A percentile compares a stretch with the other conserved stretches of the same genome.
Conservation (phyloP, 495 filamentous ascomycete species). For the Cercophora sp. region DNA sequence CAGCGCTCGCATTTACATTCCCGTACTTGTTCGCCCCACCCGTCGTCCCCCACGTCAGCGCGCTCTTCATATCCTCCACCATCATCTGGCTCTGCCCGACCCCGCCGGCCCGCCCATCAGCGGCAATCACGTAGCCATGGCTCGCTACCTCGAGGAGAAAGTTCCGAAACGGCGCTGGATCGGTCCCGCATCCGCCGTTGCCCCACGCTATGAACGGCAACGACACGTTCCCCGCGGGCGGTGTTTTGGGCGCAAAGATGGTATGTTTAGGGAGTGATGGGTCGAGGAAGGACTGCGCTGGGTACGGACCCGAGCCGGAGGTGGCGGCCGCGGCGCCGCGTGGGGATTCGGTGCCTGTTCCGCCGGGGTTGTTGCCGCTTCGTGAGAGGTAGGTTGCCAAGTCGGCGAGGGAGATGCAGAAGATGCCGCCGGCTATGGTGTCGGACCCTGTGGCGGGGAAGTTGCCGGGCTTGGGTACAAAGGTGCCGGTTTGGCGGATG, state of each 20-base stretch:
- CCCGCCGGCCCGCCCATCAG: conserved; percentile 17
- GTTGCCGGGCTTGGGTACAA: conserved; percentile 14
- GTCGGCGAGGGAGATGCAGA: conserved; percentile 15
- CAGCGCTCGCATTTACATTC: conserved; percentile 19
- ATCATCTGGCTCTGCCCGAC: conserved; percentile 17
- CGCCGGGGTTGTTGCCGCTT: conserved; percentile 12
- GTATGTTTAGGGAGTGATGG: conserved; percentile 24
- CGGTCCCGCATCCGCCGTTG: conserved; percentile 30
- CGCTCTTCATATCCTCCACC: conserved; percentile 11
- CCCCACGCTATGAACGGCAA: conserved; percentile 30
- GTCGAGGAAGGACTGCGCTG: conserved; percentile 18
- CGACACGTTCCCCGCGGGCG: conserved; percentile 13
- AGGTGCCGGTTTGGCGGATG: conserved; percentile 12
- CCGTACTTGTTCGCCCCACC: conserved; percentile 30
- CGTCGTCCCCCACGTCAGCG: conserved; percentile 27
- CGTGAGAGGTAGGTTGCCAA: conserved; percentile 11
- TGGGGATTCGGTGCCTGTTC: conserved; percentile 19
- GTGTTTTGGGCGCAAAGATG: conserved; percentile 22
- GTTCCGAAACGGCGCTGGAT: conserved; percentile 13
- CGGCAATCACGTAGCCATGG: conserved; percentile 30
- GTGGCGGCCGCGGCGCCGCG: conserved; percentile 11
- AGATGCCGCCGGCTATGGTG: conserved; percentile 26
- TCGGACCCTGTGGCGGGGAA: conserved; percentile 20
- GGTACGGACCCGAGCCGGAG: conserved; percentile 22
- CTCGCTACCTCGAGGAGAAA: conserved; percentile 25